Evolutionary conservation across 306 rosid genomes (phyloP).

Genomic region (Senna siamea): DNA sequence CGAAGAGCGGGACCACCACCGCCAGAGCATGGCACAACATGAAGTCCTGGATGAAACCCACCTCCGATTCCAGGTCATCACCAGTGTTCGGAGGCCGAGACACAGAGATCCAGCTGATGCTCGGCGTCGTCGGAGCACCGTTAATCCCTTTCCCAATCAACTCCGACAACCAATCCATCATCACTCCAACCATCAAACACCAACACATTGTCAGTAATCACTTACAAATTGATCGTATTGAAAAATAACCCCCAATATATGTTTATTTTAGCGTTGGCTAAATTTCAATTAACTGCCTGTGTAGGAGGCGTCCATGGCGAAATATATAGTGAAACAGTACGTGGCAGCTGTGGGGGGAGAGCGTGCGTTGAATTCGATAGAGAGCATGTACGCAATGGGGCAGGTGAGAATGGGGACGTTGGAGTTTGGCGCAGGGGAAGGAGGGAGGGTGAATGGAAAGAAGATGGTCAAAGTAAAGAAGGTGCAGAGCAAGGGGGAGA

Average conservation of each 20-base stretch:
- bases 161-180: constrained; percentile 52
- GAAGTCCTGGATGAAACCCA: constrained; percentile 82
- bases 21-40: constrained; percentile 70
- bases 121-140: constrained; percentile 89
- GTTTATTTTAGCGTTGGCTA: too few relatives aligned
- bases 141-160: constrained; percentile 69
- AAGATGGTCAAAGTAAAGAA: constrained; percentile 58
- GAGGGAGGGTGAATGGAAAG: constrained; percentile 37
- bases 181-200: too few relatives aligned
- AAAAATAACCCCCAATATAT: too few relatives aligned
- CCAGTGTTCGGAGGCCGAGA: constrained; percentile 53
- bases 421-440: constrained; percentile 69
- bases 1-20: constrained; percentile 40
- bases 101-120: constrained; percentile 74
- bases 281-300: too few relatives aligned
- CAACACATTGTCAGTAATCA: constrained; percentile 63
- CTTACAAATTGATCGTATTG: background rate
- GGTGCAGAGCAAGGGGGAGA: constrained; percentile 56
- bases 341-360: constrained; percentile 96
- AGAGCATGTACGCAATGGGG: constrained; percentile 95
- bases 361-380: constrained; percentile 55
- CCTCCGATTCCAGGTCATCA: constrained; percentile 50
- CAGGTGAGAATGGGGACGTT: constrained; percentile 82
- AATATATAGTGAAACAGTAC: constrained; percentile 87
- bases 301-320: constrained; percentile 88